phyloP scores from a whole-genome alignment of 140 eudicot species.

The Ambrosia hybrid region DNA sequence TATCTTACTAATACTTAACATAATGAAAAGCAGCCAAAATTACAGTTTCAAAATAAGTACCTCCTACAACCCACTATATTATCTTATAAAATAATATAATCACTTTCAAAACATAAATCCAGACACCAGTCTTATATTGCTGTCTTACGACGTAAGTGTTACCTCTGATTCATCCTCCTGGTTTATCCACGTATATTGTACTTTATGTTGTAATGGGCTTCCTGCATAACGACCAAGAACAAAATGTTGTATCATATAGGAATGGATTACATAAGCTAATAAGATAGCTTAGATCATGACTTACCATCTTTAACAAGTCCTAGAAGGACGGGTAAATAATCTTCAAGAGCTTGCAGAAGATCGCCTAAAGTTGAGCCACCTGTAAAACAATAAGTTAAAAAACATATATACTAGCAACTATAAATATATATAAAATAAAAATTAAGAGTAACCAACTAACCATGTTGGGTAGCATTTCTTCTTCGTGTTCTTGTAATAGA shows the following conservation, averaged over 20 bases:
- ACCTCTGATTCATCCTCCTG: conserved; percentile 97
- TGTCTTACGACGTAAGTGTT: conserved; percentile 18
- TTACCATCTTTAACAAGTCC: conserved; percentile 98
- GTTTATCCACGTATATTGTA: conserved; percentile 88
- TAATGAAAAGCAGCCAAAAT: no score
- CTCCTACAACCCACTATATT: no score
- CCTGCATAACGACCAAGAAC: conserved; percentile 49
- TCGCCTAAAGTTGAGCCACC: conserved; percentile 87
- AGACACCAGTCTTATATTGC: background rate
- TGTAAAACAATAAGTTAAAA: conserved; percentile 31
- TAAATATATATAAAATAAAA: background rate
- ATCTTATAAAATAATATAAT: no score
- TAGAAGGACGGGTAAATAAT: conserved; percentile 89
- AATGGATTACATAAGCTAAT: conserved; percentile 6
- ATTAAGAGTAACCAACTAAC: conserved; percentile 38
- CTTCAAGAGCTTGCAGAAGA: conserved; percentile 95
- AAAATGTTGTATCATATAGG: background rate
- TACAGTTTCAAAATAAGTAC: no score
- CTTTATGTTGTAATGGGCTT: conserved; percentile 86
- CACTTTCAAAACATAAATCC: conserved; percentile 1
- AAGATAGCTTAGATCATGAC: conserved; percentile 13
- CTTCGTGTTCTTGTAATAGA: conserved; percentile 82
- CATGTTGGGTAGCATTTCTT: conserved; percentile 86
- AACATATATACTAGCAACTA: background rate
- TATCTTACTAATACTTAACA: no score